Conservation (phyloP, 352 stramenopile genomes). For the Phytophthora chlamydospora region DNA sequence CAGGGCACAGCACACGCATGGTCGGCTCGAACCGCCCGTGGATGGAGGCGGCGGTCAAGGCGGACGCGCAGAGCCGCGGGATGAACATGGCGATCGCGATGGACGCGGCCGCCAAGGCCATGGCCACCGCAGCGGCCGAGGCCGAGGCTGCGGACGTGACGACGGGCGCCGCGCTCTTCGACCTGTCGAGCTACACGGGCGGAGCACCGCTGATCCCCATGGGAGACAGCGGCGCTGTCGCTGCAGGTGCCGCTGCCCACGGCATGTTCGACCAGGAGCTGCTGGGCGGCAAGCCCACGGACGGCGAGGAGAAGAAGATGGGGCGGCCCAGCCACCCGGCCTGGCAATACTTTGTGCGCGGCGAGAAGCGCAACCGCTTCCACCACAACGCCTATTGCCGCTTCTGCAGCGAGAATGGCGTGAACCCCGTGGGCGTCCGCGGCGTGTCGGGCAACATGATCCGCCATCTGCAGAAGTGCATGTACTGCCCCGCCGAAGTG, state of each 20-base stretch:
- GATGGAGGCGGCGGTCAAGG: conserved; percentile 25
- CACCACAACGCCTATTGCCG: conserved; percentile 82
- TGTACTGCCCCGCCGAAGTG: conserved; percentile 72
- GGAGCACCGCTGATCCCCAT: conserved; percentile 45
- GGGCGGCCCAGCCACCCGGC: conserved; percentile 73
- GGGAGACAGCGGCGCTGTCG: conserved; percentile 4
- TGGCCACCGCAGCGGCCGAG: conserved; percentile 12
- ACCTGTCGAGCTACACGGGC: conserved; percentile 56
- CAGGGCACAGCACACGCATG: background rate
- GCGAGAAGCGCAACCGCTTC: conserved; percentile 84
- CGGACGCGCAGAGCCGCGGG: conserved; percentile 5
- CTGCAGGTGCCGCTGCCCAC: conserved; percentile 9
- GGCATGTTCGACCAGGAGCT: conserved; percentile 29
- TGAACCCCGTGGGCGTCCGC: conserved; percentile 49
- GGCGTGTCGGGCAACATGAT: conserved; percentile 88
- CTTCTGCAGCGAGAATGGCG: conserved; percentile 68
- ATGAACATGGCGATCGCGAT: conserved; percentile 11
- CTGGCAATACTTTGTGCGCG: conserved; percentile 80
- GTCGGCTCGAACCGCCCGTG: conserved; percentile 7
- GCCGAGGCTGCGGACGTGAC: conserved; percentile 23
- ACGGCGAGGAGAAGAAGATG: conserved; percentile 71
- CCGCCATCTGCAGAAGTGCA: conserved; percentile 79
- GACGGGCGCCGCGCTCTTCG: conserved; percentile 40
- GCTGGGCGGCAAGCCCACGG: conserved; percentile 22
- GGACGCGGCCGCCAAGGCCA: conserved; percentile 8